phyloP scores from a whole-genome alignment of 331 rosid genomes.

The Rosa hybrid region DNA sequence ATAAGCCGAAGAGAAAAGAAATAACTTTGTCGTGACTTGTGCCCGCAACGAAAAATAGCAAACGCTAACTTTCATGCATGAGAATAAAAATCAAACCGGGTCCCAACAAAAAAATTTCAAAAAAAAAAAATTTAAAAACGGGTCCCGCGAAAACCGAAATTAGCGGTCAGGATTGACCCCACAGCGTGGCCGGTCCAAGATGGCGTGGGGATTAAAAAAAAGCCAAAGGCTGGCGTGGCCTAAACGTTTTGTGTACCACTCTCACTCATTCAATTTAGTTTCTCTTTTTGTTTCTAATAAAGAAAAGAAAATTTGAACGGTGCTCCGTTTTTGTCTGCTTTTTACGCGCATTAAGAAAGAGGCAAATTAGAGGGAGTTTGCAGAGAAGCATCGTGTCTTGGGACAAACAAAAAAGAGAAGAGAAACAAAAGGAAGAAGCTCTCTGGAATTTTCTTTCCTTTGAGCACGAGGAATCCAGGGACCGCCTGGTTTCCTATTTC shows the following conservation, averaged over 20 bases:
- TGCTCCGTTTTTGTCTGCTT: slow-evolving; percentile 18
- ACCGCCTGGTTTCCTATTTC: neutral
- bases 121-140: no score
- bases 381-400: slow-evolving; percentile 24
- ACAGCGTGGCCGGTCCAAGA: neutral
- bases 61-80: no score
- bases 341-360: slow-evolving; percentile 28
- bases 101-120: no score
- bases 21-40: no score
- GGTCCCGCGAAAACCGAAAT: neutral
- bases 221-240: slow-evolving; percentile 17
- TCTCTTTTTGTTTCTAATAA: neutral
- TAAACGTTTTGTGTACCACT: slow-evolving; percentile 34
- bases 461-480: slow-evolving; percentile 44
- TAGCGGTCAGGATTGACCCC: neutral
- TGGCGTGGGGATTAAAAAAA: neutral
- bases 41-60: no score
- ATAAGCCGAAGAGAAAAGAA: no score
- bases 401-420: neutral
- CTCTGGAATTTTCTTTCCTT: slow-evolving; percentile 56
- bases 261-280: no score
- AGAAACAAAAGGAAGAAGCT: slow-evolving; percentile 2
- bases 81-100: no score
- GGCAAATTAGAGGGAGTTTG: neutral
- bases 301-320: neutral